Base-by-base conservation (phyloP, 495 filamentous ascomycete species). In the Daldinia loculata region DNA sequence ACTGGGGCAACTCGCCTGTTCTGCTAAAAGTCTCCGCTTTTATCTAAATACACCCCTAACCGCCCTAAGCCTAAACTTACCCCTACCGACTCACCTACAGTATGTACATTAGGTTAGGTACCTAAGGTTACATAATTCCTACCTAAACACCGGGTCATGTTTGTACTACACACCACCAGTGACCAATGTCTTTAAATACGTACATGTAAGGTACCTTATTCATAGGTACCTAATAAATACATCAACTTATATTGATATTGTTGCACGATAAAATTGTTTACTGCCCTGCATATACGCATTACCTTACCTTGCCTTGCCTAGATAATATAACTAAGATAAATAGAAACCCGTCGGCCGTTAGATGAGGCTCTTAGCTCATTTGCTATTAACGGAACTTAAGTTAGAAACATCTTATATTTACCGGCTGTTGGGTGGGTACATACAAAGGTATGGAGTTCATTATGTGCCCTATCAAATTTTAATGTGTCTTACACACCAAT, bases 1-100 rank as follows among this genome's bases (percentile, higher is more conserved):
- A 73, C 70, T 72, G 65, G 65, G 70, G 61, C 59, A 71, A 71
- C 50, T 72, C 60, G 61, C 65, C 41, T 68, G 41, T 69, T 72
- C 61, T 61, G 60, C 65, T 53, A 11, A 14, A 56, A 14, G 61
- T 15, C 30, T 61, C 70, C 69, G 39, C 50, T 66, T 61, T 39
- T 61, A 48, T 52, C 22, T 68, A 68, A 7, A 43, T 38, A 34
- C 61, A 69, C 70, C 2, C 70, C 68, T 59, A 22, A 36, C 36
- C 14, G 19, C 55, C 29, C 24, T 38, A 45, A 57, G n/a, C 41
- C 29, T 59, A 39, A 39, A 64, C 39, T 19, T 17, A 57, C 60
- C 43, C 55, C 41, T 51, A 17, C 6, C 19, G 24, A 58, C 27
- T 60, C 50, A 64, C 26, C 38, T 56, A 58, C 34, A 29, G 14